Conservation (phyloP, 257 asterid species). For the Solanum dulcamara region DNA sequence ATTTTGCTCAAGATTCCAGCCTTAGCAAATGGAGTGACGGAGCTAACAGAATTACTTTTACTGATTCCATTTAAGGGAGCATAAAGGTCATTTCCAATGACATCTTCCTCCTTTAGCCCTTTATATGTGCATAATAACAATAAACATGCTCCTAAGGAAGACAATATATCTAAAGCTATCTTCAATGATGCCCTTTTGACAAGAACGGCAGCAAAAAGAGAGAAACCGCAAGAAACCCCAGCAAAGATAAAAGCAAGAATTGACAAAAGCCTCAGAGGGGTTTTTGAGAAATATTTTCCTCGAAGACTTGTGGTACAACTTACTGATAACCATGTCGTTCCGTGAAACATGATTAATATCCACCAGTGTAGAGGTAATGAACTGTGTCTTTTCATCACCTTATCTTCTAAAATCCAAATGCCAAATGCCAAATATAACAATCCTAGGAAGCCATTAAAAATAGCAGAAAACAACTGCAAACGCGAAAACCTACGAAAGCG, state of each 20-base stretch:
- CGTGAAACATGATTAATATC: conserved; percentile 44
- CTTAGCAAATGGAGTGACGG: conserved; percentile 57
- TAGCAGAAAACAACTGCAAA: conserved; percentile 44
- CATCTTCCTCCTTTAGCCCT: conserved; percentile 17
- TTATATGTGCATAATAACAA: conserved; percentile 48
- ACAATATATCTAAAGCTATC: conserved; percentile 32
- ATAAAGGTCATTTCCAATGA: conserved; percentile 5
- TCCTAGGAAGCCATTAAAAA: conserved; percentile 58
- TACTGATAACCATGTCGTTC: conserved; percentile 45
- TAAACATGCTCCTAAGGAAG: conserved; percentile 53
- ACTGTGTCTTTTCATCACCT: conserved; percentile 15
- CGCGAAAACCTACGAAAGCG: conserved; percentile 16
- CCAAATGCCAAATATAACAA: conserved; percentile 32
- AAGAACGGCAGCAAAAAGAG: conserved; percentile 25
- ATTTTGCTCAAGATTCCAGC: conserved; percentile 46
- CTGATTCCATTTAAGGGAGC: conserved; percentile 41
- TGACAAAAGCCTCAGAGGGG: conserved; percentile 42
- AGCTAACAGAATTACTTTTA: conserved; percentile 23
- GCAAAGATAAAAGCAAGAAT: conserved; percentile 44
- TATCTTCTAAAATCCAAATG: conserved; percentile 48
- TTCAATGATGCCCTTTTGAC: conserved; percentile 19
- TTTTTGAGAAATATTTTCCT: conserved; percentile 38
- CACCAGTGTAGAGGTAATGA: conserved; percentile 56
- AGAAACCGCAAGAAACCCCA: conserved; percentile 37
- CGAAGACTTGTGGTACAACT: conserved; percentile 49